Conservation (phyloP, 345 rosid genomes). For the Aquilaria sinensis region DNA sequence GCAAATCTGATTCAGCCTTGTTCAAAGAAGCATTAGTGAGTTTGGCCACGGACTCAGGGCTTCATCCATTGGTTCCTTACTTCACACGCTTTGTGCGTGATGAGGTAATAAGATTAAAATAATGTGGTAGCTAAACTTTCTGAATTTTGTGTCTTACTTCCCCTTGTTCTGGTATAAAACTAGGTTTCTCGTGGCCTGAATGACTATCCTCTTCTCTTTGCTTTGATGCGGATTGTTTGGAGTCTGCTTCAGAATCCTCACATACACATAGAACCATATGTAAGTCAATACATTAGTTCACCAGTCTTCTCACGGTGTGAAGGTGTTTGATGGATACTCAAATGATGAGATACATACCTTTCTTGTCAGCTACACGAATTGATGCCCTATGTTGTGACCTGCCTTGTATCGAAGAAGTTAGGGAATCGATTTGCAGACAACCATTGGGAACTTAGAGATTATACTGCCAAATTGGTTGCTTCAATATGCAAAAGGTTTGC, state of each 20-base stretch:
- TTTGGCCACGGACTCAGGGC: slow-evolving; percentile 92
- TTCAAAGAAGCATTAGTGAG: slow-evolving; percentile 91
- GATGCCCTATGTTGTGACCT: slow-evolving; percentile 99
- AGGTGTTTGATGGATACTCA: background rate
- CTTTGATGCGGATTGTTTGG: slow-evolving; percentile 84
- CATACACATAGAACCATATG: slow-evolving; percentile 88
- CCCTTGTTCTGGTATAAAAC: slow-evolving; percentile 17
- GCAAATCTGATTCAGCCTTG: slow-evolving; percentile 63
- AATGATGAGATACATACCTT: slow-evolving; percentile 21
- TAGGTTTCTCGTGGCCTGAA: slow-evolving; percentile 92
- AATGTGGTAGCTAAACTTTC: background rate
- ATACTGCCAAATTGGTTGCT: slow-evolving; percentile 76
- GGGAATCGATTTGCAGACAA: slow-evolving; percentile 88
- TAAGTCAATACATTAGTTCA: slow-evolving; percentile 32
- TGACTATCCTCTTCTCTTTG: slow-evolving; percentile 74
- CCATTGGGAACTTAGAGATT: slow-evolving; percentile 98
- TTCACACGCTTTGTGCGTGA: slow-evolving; percentile 87
- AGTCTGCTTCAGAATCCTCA: slow-evolving; percentile 91
- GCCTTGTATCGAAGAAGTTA: slow-evolving; percentile 89
- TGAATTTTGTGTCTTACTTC: slow-evolving; percentile 15
- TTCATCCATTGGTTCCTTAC: slow-evolving; percentile 97
- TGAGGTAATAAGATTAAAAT: slow-evolving; percentile 54
- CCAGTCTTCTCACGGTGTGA: no score
- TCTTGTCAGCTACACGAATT: slow-evolving; percentile 83
- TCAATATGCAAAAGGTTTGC: slow-evolving; percentile 84